Conservation (phyloP, 2,329 filamentous ascomycete species). For the Clarireedia homoeocarpa region DNA sequence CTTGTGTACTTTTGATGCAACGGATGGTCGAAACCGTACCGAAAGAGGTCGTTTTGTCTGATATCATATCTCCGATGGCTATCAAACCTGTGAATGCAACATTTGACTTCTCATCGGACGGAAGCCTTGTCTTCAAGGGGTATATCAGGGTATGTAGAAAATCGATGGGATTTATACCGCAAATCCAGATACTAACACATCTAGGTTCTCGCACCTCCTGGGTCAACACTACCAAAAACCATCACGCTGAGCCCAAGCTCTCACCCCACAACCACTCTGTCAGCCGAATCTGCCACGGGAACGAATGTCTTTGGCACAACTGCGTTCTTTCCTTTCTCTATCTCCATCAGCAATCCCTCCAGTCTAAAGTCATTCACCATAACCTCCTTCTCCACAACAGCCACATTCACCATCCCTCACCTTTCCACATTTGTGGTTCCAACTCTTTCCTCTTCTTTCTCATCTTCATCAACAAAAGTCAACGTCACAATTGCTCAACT, state of each 20-base stretch:
- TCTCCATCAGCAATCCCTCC: slow-evolving; percentile 4
- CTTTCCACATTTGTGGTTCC: slow-evolving; percentile 13
- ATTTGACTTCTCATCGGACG: slow-evolving; percentile 15
- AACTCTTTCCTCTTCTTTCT: slow-evolving; percentile 6
- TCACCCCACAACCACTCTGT: slow-evolving; percentile 1
- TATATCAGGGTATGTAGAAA: slow-evolving; percentile 16
- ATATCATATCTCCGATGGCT: slow-evolving; percentile 44
- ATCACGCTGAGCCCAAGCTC: slow-evolving; percentile 4
- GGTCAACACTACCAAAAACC: not conserved
- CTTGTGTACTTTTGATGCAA: slow-evolving; percentile 44
- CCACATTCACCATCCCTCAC: slow-evolving; percentile 11
- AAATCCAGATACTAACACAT: not conserved
- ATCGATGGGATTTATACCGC: not conserved
- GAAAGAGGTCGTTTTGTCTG: slow-evolving; percentile 39
- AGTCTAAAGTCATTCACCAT: slow-evolving; percentile 13
- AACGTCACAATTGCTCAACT: slow-evolving; percentile 10
- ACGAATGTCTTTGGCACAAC: slow-evolving; percentile 14
- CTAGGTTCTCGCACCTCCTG: slow-evolving; percentile 8
- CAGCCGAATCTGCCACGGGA: slow-evolving; percentile 11
- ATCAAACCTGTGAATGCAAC: slow-evolving; percentile 46
- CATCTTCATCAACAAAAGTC: slow-evolving; percentile 5
- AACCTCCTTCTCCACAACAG: not conserved
- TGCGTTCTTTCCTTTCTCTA: slow-evolving; percentile 17
- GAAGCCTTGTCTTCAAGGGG: slow-evolving; percentile 15
- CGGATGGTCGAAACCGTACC: slow-evolving; percentile 55